Conservation (phyloP, 768 basidiomycete genomes). For the Pisolithus tinctorius region DNA sequence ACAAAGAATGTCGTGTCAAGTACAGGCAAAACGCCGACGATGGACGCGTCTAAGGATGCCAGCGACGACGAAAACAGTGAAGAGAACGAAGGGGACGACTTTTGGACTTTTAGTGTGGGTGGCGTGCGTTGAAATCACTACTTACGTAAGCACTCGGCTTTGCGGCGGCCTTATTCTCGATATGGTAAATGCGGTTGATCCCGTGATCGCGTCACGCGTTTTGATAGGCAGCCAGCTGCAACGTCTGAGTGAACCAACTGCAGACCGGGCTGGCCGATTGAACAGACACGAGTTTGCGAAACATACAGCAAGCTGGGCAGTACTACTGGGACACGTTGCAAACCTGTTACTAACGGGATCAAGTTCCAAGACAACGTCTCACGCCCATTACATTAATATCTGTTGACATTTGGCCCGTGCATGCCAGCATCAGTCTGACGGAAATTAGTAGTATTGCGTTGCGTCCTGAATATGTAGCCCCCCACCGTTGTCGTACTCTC, state of each 20-base stretch:
- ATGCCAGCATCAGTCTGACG: no score
- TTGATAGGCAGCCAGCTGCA: neutral
- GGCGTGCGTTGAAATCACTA: slow-evolving; percentile 1
- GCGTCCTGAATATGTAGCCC: no score
- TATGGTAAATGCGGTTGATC: slow-evolving; percentile 2
- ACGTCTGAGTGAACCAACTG: neutral
- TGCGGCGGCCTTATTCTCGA: neutral
- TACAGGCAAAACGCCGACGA: neutral
- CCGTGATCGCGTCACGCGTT: slow-evolving; percentile 26
- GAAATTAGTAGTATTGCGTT: no score
- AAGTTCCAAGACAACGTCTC: neutral
- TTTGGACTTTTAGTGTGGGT: slow-evolving; percentile 1
- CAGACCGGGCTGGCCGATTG: neutral
- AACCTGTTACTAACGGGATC: neutral
- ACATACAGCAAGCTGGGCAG: no score
- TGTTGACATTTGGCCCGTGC: neutral
- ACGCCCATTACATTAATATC: neutral
- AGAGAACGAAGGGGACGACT: slow-evolving; percentile 13
- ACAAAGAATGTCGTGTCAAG: neutral
- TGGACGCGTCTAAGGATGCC: slow-evolving; percentile 2
- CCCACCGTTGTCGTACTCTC: no score
- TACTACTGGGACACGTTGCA: neutral
- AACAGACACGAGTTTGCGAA: neutral
- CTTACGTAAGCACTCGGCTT: slow-evolving; percentile 20
- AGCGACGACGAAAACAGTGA: slow-evolving; percentile 3